Evolutionary conservation across 2,329 filamentous ascomycete species (phyloP).

Genomic region (Nigrospora sphaerica): DNA sequence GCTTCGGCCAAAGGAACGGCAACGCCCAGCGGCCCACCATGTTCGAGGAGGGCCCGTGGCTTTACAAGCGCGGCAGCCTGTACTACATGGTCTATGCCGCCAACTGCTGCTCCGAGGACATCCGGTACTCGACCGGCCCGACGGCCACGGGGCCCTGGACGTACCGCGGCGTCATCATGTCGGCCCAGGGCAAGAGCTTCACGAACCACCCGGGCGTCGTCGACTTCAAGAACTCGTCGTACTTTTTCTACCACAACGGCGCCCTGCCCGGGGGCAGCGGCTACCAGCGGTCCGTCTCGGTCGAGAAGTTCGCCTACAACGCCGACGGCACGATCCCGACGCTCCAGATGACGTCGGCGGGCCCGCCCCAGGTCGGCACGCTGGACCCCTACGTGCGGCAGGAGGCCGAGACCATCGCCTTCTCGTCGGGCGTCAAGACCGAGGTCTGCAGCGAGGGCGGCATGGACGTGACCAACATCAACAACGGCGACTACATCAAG

Average conservation of each 20-base stretch:
- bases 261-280: slow-evolving; percentile 19
- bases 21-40: slow-evolving; percentile 10
- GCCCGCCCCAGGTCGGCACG: slow-evolving; percentile 15
- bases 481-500: slow-evolving; percentile 24
- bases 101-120: slow-evolving; percentile 21
- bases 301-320: slow-evolving; percentile 19
- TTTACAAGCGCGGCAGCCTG: slow-evolving; percentile 19
- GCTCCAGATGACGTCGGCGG: slow-evolving; percentile 17
- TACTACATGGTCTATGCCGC: slow-evolving; percentile 23
- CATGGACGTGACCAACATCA: slow-evolving; percentile 15
- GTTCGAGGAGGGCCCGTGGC: slow-evolving; percentile 23
- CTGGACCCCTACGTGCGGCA: slow-evolving; percentile 18
- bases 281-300: slow-evolving; percentile 17
- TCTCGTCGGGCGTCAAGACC: slow-evolving; percentile 15
- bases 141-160: slow-evolving; percentile 22
- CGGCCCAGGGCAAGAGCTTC: slow-evolving; percentile 16
- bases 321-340: slow-evolving; percentile 20
- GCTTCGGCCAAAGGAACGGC: slow-evolving; percentile 9
- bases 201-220: slow-evolving; percentile 22
- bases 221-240: slow-evolving; percentile 19
- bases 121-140: slow-evolving; percentile 19
- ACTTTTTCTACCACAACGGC: slow-evolving; percentile 26
- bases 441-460: slow-evolving; percentile 16
- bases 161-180: slow-evolving; percentile 20
- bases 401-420: slow-evolving; percentile 23